phyloP scores from a whole-genome alignment of 805 yeast genomes.

The Kluyveromyces dobzhanskii region DNA sequence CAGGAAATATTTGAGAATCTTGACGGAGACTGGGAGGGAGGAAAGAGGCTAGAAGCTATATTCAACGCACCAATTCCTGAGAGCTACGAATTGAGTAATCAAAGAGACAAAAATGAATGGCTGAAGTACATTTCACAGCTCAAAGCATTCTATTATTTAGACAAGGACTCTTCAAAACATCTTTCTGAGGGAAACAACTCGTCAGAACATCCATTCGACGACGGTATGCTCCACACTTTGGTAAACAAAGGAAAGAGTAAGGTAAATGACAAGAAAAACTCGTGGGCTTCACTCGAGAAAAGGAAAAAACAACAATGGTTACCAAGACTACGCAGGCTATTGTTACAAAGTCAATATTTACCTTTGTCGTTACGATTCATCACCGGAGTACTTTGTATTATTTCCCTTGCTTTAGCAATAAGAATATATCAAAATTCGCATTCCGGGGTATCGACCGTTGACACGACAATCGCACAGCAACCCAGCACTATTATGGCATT shows the following conservation, averaged over 20 bases:
- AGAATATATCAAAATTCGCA: slow-evolving; percentile 41
- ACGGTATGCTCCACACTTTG: slow-evolving; percentile 7
- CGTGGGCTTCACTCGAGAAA: slow-evolving; percentile 31
- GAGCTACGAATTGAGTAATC: slow-evolving; percentile 20
- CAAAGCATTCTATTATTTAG: slow-evolving; percentile 19
- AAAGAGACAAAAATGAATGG: slow-evolving; percentile 27
- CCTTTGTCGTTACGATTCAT: slow-evolving; percentile 67
- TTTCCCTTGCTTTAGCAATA: slow-evolving; percentile 67
- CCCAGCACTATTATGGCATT: slow-evolving; percentile 93
- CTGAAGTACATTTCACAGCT: slow-evolving; percentile 20
- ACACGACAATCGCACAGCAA: slow-evolving; percentile 47
- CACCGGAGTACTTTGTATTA: slow-evolving; percentile 48
- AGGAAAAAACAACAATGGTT: slow-evolving; percentile 55
- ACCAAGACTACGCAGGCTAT: slow-evolving; percentile 49
- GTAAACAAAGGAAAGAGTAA: slow-evolving; percentile 9
- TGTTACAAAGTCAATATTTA: slow-evolving; percentile 69
- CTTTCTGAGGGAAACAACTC: not conserved
- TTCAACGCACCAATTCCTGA: slow-evolving; percentile 29
- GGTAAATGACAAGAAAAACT: slow-evolving; percentile 20
- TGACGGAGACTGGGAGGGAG: slow-evolving; percentile 64
- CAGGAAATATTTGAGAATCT: slow-evolving; percentile 32
- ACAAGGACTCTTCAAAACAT: not conserved
- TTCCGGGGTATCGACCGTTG: slow-evolving; percentile 8
- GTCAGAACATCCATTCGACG: slow-evolving; percentile 1
- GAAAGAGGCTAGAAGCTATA: slow-evolving; percentile 46